These are phyloP conservation scores for Rhodomyrtus tomentosa DNA, from an alignment of 345 rosid genomes.

Conservation along the genomic window DNA sequence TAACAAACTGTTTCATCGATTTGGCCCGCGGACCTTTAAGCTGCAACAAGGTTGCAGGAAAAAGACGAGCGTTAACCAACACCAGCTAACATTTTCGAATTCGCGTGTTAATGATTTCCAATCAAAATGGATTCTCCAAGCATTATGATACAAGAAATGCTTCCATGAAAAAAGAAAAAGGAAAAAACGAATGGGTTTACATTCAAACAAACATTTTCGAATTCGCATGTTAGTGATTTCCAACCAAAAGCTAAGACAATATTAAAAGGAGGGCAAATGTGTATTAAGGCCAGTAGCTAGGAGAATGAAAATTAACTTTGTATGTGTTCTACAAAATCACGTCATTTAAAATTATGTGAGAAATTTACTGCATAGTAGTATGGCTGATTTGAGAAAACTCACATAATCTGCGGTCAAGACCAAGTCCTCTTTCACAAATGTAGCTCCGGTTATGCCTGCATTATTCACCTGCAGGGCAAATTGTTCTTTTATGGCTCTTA, in stretches of 20 bases:
- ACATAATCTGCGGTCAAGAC: background rate
- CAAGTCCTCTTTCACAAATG: background rate
- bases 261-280: background rate
- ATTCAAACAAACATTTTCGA: background rate
- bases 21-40: background rate
- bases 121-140: background rate
- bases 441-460: background rate
- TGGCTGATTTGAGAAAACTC: background rate
- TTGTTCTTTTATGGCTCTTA: background rate
- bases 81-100: no score
- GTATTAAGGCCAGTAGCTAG: background rate
- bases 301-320: background rate
- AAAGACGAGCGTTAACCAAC: background rate
- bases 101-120: no score
- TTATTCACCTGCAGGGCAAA: constrained; percentile 1
- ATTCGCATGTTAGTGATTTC: background rate
- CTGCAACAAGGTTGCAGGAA: background rate
- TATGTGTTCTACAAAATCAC: background rate
- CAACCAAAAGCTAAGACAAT: background rate
- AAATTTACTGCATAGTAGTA: background rate
- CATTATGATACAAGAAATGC: background rate
- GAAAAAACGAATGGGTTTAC: background rate
- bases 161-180: background rate
- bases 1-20: background rate
- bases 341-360: background rate